A percentile compares a stretch with the other conserved stretches of the same genome.
phyloP scores from a whole-genome alignment of 2,329 filamentous ascomycete genomes.

The Endocalyx cinctus region DNA sequence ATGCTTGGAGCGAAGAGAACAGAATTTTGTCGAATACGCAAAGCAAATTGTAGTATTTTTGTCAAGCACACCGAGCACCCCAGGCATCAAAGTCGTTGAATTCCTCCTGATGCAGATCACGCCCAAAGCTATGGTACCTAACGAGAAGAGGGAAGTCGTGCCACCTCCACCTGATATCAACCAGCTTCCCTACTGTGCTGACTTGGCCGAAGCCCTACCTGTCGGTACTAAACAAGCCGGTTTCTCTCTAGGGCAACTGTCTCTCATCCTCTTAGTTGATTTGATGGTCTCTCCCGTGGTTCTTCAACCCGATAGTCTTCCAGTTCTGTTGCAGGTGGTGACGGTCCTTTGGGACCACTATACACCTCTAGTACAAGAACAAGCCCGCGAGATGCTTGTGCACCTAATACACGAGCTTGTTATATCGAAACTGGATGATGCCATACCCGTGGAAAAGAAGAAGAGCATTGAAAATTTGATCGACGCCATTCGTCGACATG shows the following conservation, averaged over 20 bases:
- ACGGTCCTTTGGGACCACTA: conserved; percentile 98
- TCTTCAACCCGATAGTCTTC: conserved; percentile 72
- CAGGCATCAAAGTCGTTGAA: conserved; percentile 88
- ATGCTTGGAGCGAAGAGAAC: conserved; percentile 88
- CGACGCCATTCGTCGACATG: conserved; percentile 79
- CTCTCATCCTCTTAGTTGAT: conserved; percentile 89
- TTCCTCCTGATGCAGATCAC: conserved; percentile 87
- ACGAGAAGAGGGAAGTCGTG: conserved; percentile 68
- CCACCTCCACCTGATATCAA: conserved; percentile 68
- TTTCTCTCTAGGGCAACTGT: conserved; percentile 88
- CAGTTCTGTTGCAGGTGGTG: conserved; percentile 83
- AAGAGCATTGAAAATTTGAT: conserved; percentile 81
- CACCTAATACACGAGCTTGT: conserved; percentile 96
- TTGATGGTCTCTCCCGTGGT: conserved; percentile 90
- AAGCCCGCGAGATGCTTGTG: conserved; percentile 95
- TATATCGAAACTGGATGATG: conserved; percentile 70
- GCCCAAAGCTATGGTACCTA: conserved; percentile 94
- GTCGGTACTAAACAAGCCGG: conserved; percentile 88
- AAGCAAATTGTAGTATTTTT: conserved; percentile 98
- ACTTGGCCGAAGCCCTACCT: conserved; percentile 73
- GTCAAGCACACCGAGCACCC: conserved; percentile 67
- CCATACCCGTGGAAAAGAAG: conserved; percentile 57
- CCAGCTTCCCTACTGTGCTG: conserved; percentile 82
- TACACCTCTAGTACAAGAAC: conserved; percentile 88
- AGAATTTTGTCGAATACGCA: conserved; percentile 96